A percentile compares a stretch with the other conserved stretches of the same genome.
Evolutionary conservation across 2,329 filamentous ascomycete species (phyloP).

Genomic region (Alternaria dauci): DNA sequence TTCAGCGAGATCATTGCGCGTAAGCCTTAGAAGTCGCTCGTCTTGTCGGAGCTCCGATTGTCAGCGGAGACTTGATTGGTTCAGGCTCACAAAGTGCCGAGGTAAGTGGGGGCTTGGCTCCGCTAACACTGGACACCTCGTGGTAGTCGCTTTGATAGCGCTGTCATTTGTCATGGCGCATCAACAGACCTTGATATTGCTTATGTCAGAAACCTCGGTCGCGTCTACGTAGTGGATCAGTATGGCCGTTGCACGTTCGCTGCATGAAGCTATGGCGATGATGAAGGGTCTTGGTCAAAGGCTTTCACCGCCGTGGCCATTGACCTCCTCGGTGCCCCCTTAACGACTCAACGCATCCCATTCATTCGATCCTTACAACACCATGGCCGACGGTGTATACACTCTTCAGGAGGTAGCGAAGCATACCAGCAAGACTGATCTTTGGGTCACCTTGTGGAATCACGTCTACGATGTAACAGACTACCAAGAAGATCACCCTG

Average conservation of each 20-base stretch:
- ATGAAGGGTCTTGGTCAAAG: neutral
- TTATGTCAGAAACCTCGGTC: constrained; percentile 11
- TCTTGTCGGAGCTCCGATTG: neutral
- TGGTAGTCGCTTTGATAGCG: constrained; percentile 9
- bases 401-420: constrained; percentile 55
- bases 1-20: neutral
- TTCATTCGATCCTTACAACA: neutral
- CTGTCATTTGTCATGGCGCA: constrained; percentile 7
- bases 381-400: constrained; percentile 24
- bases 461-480: constrained; percentile 66
- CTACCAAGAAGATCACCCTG: constrained; percentile 67
- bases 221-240: constrained; percentile 3
- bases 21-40: neutral
- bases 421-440: constrained; percentile 58
- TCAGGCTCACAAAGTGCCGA: constrained; percentile 2
- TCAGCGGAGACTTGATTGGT: constrained; percentile 9
- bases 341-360: neutral
- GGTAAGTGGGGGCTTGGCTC: constrained; percentile 16
- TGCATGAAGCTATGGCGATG: constrained; percentile 2
- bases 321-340: neutral
- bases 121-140: neutral
- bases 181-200: neutral
- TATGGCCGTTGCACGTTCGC: constrained; percentile 9
- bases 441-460: constrained; percentile 59
- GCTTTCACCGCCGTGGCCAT: neutral